Base-by-base conservation (phyloP, 2,329 filamentous ascomycete species). In the Septoria petroselini region DNA sequence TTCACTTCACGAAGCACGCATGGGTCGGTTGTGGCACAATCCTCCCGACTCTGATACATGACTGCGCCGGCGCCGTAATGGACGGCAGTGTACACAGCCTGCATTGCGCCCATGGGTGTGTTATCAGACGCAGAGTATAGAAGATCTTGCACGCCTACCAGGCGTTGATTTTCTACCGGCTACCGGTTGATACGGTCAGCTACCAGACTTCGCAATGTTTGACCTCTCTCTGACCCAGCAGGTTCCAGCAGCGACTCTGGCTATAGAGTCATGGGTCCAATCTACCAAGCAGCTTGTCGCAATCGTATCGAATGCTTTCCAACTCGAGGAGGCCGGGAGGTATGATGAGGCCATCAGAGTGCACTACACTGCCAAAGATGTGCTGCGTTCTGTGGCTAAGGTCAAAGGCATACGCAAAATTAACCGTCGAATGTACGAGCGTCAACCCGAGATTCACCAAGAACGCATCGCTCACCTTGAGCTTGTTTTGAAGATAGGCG, bases 351-450 rank as follows among this genome's bases (percentile, higher is more conserved):
- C 41, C 4, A 44, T 44, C 17, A 31, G 34, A 33, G 18, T 9
- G 3, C 41, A 44, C 17, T 14, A 33, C 4, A 44, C 8, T 2
- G 41, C 41, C 11, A 44, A 3, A 9, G 7, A 19, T 19, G n/a
- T 40, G 12, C 25, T 40, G 38, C 4, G 15, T 25, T 11, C 5
- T 8, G 21, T n/a, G n/a, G 30, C 14, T 14, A 44, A 44, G 2
- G 23, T 34, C 9, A 44, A 34, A 17, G 31, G 31, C 7, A 12
- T 44, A 14, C 11, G 41, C 30, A 44, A 35, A 14, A 34, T 47
- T 33, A 47, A 47, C 25, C 31, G 43, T 12, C 23, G 17, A 11
- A 39, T 47, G 33, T 47, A 47, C 21, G 43, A 47, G 18, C 31
- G 33, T 9, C 43, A 47, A 29, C 33, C 34, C 14, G 34, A 47